Conservation (phyloP, 2,329 filamentous ascomycete species). For the Cordyceps farinosa region DNA sequence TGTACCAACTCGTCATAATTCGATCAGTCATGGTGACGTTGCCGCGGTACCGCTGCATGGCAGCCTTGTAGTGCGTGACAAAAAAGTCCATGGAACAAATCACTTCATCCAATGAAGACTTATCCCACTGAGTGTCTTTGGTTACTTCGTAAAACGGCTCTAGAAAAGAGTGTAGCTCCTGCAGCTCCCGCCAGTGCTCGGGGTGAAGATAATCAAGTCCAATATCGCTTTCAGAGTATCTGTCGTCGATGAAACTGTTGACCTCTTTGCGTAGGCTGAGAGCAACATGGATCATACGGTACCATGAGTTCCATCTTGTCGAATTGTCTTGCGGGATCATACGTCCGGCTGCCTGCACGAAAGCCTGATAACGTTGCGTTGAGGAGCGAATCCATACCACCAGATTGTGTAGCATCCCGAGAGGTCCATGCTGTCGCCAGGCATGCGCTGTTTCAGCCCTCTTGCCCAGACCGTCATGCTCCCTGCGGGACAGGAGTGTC, state of each 20-base stretch:
- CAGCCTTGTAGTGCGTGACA: background rate
- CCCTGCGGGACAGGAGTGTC: background rate
- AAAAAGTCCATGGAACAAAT: background rate
- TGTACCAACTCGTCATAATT: background rate
- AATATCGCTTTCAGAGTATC: conserved; percentile 5
- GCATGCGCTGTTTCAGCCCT: background rate
- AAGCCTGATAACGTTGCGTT: background rate
- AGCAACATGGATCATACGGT: conserved; percentile 12
- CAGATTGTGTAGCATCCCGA: conserved; percentile 10
- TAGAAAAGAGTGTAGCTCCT: conserved; percentile 7
- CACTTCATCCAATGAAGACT: background rate
- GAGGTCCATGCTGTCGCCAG: background rate
- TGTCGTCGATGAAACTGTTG: background rate
- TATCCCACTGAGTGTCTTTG: conserved; percentile 9
- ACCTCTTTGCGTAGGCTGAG: conserved; percentile 1
- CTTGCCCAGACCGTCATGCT: background rate
- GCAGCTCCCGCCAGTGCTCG: conserved; percentile 13
- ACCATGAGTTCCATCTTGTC: conserved; percentile 17
- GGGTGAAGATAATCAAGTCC: conserved; percentile 5
- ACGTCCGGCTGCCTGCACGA: conserved; percentile 11
- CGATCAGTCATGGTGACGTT: background rate
- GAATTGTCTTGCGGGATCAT: conserved; percentile 8
- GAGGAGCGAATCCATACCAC: conserved; percentile 11
- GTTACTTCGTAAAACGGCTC: conserved; percentile 8
- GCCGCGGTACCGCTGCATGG: background rate